These are phyloP conservation scores for Thermothielavioides terrestris DNA, from an alignment of 495 filamentous ascomycete species.

Conservation along the genomic window DNA sequence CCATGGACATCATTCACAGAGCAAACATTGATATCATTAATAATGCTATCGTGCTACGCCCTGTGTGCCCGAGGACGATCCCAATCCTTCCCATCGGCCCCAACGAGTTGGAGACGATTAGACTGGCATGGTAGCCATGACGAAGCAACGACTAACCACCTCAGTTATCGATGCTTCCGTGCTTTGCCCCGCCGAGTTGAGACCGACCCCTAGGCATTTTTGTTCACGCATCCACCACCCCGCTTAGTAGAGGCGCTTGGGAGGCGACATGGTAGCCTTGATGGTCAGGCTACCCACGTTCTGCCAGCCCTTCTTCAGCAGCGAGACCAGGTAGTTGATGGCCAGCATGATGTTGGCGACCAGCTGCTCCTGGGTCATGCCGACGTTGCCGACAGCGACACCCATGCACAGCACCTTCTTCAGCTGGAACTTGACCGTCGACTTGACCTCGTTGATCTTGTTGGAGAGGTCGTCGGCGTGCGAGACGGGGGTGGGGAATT, in stretches of 20 bases:
- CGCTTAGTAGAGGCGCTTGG: conserved; percentile 84
- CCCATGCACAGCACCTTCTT: conserved; percentile 99
- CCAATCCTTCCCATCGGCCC: background rate
- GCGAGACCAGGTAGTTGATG: conserved; percentile 98
- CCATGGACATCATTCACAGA: background rate
- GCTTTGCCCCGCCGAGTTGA: background rate
- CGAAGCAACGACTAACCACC: background rate
- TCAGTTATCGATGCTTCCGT: background rate
- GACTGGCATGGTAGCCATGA: no score
- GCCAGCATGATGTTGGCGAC: conserved; percentile 91
- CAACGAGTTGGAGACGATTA: no score
- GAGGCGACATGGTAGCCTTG: conserved; percentile 98
- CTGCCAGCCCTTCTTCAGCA: conserved; percentile 99
- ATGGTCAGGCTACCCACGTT: conserved; percentile 98
- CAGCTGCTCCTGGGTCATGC: conserved; percentile 92
- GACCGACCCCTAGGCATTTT: background rate
- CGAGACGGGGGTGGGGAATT: conserved; percentile 97
- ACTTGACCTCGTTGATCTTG: conserved; percentile 99
- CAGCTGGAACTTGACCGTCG: conserved; percentile 99
- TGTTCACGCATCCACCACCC: no score
- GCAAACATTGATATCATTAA: background rate
- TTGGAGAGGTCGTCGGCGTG: conserved; percentile 83
- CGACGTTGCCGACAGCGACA: conserved; percentile 96
- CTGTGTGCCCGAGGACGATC: conserved; percentile 1
- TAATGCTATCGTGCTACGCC: background rate